Base-by-base conservation (phyloP, 2,329 filamentous ascomycete genomes). In the Alternaria longipes region DNA sequence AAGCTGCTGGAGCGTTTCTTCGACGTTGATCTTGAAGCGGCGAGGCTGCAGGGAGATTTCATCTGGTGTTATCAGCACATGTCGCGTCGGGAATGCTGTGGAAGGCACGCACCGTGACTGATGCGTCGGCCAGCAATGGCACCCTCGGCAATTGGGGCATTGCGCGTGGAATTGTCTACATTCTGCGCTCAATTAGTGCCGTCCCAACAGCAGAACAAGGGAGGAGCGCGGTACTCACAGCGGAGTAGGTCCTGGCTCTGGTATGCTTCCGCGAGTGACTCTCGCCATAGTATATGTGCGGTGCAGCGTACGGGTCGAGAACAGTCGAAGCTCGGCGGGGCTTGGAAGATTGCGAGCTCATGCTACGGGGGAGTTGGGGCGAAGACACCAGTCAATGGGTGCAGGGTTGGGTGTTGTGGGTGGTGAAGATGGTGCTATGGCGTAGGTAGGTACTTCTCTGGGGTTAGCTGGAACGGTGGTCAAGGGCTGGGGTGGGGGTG, bases 11-110 rank as follows among this genome's bases (percentile, higher is more conserved):
- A 97, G 85, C 0, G 94, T 97, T 22, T 88, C 84, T 50, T 97
- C 91, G 72, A 98, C 94, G 70, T 95, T 87, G 77, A 98, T 89
- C 38, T 97, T 85, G 79, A 97, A 97, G 69, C 90, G 90, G 63
- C 92, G 91, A 58, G 91, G 87, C 50, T 87, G 84, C 51, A 87
- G 82, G 34, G 88, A 86, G 49, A 84, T 83, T 78, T 94, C 93
- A 82, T 97, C 94, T 95, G 74, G 28, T 50, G 16, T 20, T 11
- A n/a, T 47, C 51, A 75, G 69, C 56, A 51, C 42, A 24, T 6
- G 44, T 30, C 14, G 24, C 40, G 50, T 38, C 20, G 16, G 24
- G 26, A 28, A 34, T 58, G 30, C 16, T 41, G 63, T 22, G 32
- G 7, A 26, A 36, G 54, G 51, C 49, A 71, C 67, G 59, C 66